Evolutionary conservation across 208 protist species (phyloP), one percentile per base, ranked within the genome.

Genomic region (Trypanosoma brucei): DNA sequence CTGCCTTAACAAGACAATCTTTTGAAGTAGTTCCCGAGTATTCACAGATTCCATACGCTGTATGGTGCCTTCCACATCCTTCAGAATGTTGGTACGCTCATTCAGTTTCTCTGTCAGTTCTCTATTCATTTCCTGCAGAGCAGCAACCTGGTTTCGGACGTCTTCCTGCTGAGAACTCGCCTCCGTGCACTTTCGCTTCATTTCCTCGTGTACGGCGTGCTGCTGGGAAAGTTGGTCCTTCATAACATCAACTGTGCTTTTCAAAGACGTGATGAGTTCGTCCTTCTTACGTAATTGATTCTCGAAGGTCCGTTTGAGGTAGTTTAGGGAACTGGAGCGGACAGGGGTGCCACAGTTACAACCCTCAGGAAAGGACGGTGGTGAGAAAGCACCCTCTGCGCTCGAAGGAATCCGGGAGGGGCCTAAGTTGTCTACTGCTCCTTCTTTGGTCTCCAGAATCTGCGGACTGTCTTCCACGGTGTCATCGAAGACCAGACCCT

Each of bases 251-350:
- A 79, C 54, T 33, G 79, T 65, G 9, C 69, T 75, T n/a, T 65
- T 74, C 4, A 94, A 67, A 14, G 80, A 78, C 2, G 81, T 75
- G 44, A 92, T 89, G 11, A 92, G 66, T 1, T 72, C 70, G 62
- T 94, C 88, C 65, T 92, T 92, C 0, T 67, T 57, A n/a, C 62
- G 55, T 0, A 94, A 70, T 62, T 94, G 84, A 44, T 90, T 84
- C 40, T 85, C 83, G 59, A 94, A 67, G 2, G 84, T 81, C 36
- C 77, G 75, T 4, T 75, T 65, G 22, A 94, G 65, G 2, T 75
- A 75, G 6, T 61, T 55, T 74, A 81, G 9, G 37, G 48, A 13
- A 83, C 59, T 71, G 79, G 8, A 8, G 9, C 13, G 54, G 34
- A 44, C 3, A 9, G 22, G n/a, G 51, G n/a, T n/a, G 8, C 13